A percentile compares a stretch with the other conserved stretches of the same genome.
phyloP scores from a whole-genome alignment of 129 eudicot species.

The carrot (Daucus carota) region DNA sequence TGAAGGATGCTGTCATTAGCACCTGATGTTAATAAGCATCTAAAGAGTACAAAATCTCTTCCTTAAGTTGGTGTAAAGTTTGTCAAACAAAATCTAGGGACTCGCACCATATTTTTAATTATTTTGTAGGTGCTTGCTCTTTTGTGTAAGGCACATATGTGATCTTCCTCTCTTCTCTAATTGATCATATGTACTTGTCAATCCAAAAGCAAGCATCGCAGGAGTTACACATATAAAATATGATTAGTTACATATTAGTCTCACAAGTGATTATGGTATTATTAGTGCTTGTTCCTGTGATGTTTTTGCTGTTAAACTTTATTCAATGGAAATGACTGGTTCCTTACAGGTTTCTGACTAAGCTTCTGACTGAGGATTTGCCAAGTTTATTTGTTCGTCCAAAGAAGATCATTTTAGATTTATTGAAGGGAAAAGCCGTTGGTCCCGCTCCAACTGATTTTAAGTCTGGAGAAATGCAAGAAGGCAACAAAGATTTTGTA shows the following conservation, averaged over 20 bases:
- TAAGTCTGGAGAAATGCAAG: slow-evolving; percentile 73
- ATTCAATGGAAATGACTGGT: background rate
- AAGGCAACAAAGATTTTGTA: slow-evolving; percentile 74
- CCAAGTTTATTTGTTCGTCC: slow-evolving; percentile 96
- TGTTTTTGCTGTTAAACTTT: background rate
- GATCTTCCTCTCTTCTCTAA: background rate
- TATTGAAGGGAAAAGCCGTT: slow-evolving; percentile 78
- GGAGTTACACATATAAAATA: background rate
- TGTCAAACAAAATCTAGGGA: background rate
- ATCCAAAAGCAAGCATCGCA: background rate
- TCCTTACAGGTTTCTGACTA: slow-evolving; percentile 66
- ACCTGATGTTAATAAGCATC: background rate
- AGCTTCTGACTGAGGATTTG: slow-evolving; percentile 92
- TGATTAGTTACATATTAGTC: background rate
- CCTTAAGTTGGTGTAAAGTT: background rate
- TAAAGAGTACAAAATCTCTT: background rate
- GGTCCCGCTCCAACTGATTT: slow-evolving; percentile 64
- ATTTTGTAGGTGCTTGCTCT: background rate
- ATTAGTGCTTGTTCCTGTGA: background rate
- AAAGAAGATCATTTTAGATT: slow-evolving; percentile 82
- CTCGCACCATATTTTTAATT: background rate
- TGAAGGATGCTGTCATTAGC: background rate
- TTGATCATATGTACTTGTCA: background rate
- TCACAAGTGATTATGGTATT: background rate
- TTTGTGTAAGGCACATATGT: background rate